Conservation (phyloP, 768 basidiomycete species). For the Xerocomus potaroensis region DNA sequence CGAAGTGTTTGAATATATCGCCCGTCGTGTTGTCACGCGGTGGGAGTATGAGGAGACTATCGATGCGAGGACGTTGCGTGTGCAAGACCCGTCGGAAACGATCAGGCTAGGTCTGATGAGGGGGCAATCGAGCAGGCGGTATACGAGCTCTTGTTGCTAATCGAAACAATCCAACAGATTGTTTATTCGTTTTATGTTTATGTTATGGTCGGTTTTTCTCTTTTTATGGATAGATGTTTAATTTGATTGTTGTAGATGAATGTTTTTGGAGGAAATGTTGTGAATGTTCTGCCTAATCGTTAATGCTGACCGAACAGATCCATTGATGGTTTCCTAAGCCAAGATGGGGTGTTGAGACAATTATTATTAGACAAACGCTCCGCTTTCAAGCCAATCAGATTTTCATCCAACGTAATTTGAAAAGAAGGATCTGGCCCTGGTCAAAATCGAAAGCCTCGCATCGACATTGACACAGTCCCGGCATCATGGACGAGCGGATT, state of each 20-base stretch:
- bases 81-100: conserved; percentile 36
- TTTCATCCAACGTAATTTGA: too few relatives aligned
- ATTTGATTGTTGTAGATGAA: conserved; percentile 1
- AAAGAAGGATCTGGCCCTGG: too few relatives aligned
- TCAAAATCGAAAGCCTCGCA: too few relatives aligned
- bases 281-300: too few relatives aligned
- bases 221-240: not conserved
- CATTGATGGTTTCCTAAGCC: too few relatives aligned
- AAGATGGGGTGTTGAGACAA: too few relatives aligned
- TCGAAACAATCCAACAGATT: not conserved
- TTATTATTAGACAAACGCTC: too few relatives aligned
- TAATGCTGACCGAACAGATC: too few relatives aligned
- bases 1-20: conserved; percentile 77
- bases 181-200: conserved; percentile 15
- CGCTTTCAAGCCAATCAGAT: too few relatives aligned
- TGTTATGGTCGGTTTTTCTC: not conserved
- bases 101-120: conserved; percentile 32
- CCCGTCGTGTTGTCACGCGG: conserved; percentile 51
- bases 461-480: too few relatives aligned
- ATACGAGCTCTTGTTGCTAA: conserved; percentile 20
- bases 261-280: not conserved
- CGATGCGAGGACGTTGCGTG: conserved; percentile 42
- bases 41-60: conserved; percentile 66
- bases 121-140: conserved; percentile 6
- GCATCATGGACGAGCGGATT: too few relatives aligned